A percentile compares a stretch with the other conserved stretches of the same genome.
phyloP scores from a whole-genome alignment of 768 basidiomycete genomes.

The Sporobolomyces phaffii region DNA sequence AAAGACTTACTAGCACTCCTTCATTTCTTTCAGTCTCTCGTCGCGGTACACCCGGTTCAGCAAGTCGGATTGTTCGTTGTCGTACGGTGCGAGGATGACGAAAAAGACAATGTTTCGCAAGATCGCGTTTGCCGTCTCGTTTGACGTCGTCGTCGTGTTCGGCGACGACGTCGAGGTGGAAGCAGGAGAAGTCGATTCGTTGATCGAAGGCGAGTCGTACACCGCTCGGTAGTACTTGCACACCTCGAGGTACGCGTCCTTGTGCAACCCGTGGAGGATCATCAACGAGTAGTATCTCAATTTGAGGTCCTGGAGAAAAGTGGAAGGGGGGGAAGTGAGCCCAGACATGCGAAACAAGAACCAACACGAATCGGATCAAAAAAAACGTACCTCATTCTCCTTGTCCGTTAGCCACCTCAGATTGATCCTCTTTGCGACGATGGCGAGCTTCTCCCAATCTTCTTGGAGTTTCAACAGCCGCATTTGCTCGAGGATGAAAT shows the following conservation, averaged over 20 bases:
- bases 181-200: constrained; percentile 43
- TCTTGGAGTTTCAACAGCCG: constrained; percentile 62
- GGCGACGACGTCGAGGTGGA: constrained; percentile 2
- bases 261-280: constrained; percentile 86
- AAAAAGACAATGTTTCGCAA: constrained; percentile 93
- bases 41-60: constrained; percentile 76
- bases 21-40: constrained; percentile 69
- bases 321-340: no score
- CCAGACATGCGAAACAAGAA: no score
- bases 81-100: constrained; percentile 83
- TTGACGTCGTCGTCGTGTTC: background rate
- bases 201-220: constrained; percentile 93
- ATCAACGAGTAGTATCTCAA: constrained; percentile 92
- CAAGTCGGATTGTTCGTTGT: constrained; percentile 97
- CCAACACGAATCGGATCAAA: no score
- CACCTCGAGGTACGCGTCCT: constrained; percentile 79
- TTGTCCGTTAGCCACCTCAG: constrained; percentile 83
- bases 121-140: constrained; percentile 53
- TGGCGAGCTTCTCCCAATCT: constrained; percentile 88
- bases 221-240: constrained; percentile 94
- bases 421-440: constrained; percentile 89
- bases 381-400: constrained; percentile 68
- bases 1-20: constrained; percentile 33
- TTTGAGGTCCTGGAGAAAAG: constrained; percentile 71
- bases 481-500: constrained; percentile 98